A percentile compares a stretch with the other conserved stretches of the same genome.
phyloP scores from a whole-genome alignment of 176 grass and related monocot genomes.

The Ampelocalamus luodianensis region DNA sequence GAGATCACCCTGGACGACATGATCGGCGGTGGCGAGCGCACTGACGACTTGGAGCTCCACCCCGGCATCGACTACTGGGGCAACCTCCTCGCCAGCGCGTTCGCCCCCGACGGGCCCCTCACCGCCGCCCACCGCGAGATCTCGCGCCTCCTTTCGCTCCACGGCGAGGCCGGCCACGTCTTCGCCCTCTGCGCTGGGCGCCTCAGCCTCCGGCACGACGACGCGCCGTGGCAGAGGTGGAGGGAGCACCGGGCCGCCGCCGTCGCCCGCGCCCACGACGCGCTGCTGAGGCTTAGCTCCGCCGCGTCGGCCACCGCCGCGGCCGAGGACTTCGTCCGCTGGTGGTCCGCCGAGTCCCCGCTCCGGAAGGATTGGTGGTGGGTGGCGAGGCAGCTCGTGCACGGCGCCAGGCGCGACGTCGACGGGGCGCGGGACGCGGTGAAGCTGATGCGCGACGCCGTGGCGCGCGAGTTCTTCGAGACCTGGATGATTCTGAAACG shows the following conservation, averaged over 20 bases:
- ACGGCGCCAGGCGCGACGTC: conserved; percentile 38
- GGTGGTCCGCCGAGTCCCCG: not conserved
- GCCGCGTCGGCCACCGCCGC: conserved; percentile 26
- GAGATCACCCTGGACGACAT: not conserved
- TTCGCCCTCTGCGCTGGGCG: conserved; percentile 22
- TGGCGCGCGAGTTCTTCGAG: conserved; percentile 44
- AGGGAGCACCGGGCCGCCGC: not conserved
- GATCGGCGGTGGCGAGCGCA: not conserved
- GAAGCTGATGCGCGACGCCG: conserved; percentile 40
- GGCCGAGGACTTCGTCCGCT: conserved; percentile 40
- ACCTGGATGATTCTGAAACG: conserved; percentile 35
- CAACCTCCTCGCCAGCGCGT: conserved; percentile 32
- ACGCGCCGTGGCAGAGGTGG: conserved; percentile 32
- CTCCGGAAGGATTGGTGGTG: not conserved
- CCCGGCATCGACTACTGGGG: not conserved
- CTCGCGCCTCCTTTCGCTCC: conserved; percentile 44
- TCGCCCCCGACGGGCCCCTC: conserved; percentile 6
- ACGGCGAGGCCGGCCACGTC: conserved; percentile 42
- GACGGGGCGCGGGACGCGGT: conserved; percentile 33
- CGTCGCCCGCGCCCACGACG: conserved; percentile 38
- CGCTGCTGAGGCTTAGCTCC: conserved; percentile 29
- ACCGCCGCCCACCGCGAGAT: conserved; percentile 43
- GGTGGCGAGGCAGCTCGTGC: conserved; percentile 12
- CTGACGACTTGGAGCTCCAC: not conserved
- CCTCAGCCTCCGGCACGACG: conserved; percentile 20